Percentiles rank a stretch among this genome's conserved stretches.
Conservation (phyloP, 345 rosid genomes). For the Brassica nigra region DNA sequence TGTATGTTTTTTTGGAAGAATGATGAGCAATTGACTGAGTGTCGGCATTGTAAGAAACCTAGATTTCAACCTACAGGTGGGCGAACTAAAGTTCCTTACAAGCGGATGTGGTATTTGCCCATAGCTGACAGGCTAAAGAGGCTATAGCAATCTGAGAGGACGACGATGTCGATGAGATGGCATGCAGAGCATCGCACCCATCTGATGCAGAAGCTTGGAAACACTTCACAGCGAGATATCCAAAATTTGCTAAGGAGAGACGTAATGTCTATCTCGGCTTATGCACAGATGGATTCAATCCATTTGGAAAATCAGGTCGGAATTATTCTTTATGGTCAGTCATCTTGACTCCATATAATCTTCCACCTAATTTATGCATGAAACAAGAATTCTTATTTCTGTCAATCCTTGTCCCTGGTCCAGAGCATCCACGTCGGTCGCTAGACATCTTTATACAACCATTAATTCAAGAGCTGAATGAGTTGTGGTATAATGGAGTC, state of each 20-base stretch:
- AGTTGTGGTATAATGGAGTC: neutral
- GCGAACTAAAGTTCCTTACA: neutral
- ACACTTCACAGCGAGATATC: neutral
- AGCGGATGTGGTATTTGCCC: neutral
- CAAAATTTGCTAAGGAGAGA: neutral
- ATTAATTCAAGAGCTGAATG: neutral
- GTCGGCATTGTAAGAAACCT: neutral
- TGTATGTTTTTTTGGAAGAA: neutral
- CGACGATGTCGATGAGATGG: neutral
- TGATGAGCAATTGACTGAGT: neutral
- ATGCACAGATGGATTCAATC: neutral
- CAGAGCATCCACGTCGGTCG: neutral
- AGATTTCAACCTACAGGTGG: neutral
- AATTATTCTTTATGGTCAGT: no score
- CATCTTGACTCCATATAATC: neutral
- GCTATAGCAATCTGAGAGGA: neutral
- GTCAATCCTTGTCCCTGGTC: neutral
- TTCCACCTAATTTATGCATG: neutral
- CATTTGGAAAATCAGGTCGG: no score
- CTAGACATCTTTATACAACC: neutral
- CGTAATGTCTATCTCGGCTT: neutral
- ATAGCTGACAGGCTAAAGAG: neutral
- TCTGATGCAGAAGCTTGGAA: neutral
- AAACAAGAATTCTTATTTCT: neutral
- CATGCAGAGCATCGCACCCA: neutral